Percentiles rank a stretch among this genome's conserved stretches.
phyloP scores from a whole-genome alignment of 306 rosid genomes.

The Castanopsis chinensis region DNA sequence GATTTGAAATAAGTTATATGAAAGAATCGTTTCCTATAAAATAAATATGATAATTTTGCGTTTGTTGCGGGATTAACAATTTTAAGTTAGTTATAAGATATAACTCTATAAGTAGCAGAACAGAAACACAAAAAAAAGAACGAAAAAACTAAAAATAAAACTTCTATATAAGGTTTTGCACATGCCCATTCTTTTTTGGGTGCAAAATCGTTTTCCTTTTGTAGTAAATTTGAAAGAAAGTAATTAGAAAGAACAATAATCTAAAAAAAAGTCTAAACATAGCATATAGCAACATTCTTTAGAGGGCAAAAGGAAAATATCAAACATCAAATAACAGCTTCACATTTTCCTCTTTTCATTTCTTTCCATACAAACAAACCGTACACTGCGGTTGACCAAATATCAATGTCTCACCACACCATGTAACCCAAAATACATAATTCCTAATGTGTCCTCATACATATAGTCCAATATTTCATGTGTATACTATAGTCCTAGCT shows the following conservation, averaged over 20 bases:
- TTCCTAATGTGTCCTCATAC: not conserved
- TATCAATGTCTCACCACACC: not conserved
- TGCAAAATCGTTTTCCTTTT: not conserved
- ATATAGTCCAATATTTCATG: not conserved
- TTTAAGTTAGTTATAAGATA: not conserved
- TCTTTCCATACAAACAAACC: not conserved
- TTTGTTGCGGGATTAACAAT: not conserved
- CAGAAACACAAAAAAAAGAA: not conserved
- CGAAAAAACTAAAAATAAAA: not conserved
- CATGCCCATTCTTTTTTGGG: not conserved
- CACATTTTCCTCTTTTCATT: too few species aligned
- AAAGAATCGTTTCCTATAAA: too few species aligned
- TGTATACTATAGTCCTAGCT: not conserved
- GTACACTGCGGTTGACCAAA: not conserved
- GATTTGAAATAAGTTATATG: too few species aligned
- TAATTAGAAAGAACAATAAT: not conserved
- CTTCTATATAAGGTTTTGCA: not conserved
- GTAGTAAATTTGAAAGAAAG: not conserved
- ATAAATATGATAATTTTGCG: too few species aligned
- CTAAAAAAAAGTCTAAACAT: not conserved
- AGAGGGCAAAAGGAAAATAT: too few species aligned
- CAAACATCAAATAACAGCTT: too few species aligned
- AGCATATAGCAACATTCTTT: too few species aligned
- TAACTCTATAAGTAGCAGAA: not conserved
- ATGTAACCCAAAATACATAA: not conserved